Percentiles rank a stretch among this genome's conserved stretches.
phyloP scores from a whole-genome alignment of 1,284 basidiomycete species.

The Phellinidium pouzarii region DNA sequence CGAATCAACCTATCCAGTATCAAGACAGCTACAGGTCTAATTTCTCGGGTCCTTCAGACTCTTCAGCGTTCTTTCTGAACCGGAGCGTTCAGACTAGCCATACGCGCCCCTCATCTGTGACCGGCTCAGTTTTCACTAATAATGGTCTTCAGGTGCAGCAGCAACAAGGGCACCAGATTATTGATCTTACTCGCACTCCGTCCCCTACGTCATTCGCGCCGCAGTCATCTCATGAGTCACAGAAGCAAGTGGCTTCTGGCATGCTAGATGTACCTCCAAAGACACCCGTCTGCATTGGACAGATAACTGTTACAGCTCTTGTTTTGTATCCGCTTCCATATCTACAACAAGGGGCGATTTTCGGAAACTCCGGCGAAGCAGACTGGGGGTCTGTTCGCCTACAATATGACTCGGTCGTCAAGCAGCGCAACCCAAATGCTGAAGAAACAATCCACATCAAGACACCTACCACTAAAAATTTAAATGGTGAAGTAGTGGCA shows the following conservation, averaged over 20 bases:
- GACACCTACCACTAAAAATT: conserved; percentile 47
- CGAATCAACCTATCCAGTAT: conserved; percentile 17
- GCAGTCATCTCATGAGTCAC: conserved; percentile 20
- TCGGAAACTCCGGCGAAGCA: conserved; percentile 31
- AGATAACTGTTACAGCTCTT: conserved; percentile 73
- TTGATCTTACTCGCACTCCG: conserved; percentile 71
- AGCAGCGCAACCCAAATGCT: conserved; percentile 40
- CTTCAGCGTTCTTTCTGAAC: conserved; percentile 29
- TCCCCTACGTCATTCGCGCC: conserved; percentile 40
- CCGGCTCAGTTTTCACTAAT: conserved; percentile 9
- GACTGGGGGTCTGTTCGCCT: conserved; percentile 79
- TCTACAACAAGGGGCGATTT: conserved; percentile 40
- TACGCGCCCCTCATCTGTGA: conserved; percentile 22
- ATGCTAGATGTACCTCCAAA: conserved; percentile 58
- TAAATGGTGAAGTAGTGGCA: conserved; percentile 43
- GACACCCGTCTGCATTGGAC: conserved; percentile 85
- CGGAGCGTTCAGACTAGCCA: conserved; percentile 20
- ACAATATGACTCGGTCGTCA: conserved; percentile 58
- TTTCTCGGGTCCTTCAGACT: conserved; percentile 37
- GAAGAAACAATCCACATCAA: conserved; percentile 79
- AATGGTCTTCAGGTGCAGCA: conserved; percentile 6
- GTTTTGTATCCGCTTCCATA: conserved; percentile 83
- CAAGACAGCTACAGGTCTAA: conserved; percentile 37
- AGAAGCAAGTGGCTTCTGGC: conserved; percentile 26
- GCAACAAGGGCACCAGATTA: conserved; percentile 42